Percentiles rank a stretch among this genome's conserved stretches.
These are phyloP conservation scores for Cordyceps tenuipes DNA, from an alignment of 2,329 filamentous ascomycete species.

Conservation along the genomic window DNA sequence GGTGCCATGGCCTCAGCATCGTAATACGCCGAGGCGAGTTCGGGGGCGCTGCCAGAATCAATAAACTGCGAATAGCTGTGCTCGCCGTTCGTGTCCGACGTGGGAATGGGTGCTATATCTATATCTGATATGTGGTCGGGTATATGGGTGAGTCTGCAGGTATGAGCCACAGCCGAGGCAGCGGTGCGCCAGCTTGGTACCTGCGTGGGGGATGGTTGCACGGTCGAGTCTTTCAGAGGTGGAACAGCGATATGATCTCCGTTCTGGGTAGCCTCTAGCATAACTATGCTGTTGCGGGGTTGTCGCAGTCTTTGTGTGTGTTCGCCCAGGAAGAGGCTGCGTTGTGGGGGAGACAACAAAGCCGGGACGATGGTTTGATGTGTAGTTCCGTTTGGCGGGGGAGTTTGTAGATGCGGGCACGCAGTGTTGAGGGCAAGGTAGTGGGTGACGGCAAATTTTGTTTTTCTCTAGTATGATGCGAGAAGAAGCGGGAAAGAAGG, in stretches of 20 bases:
- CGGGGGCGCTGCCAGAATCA: neutral
- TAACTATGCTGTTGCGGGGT: neutral
- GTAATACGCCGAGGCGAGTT: constrained; percentile 43
- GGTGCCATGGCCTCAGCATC: constrained; percentile 50
- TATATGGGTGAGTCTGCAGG: constrained; percentile 4
- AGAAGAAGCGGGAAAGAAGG: neutral
- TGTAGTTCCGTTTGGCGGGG: neutral
- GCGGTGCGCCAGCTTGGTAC: constrained; percentile 2
- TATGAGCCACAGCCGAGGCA: constrained; percentile 10
- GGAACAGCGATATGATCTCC: neutral
- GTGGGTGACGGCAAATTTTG: neutral
- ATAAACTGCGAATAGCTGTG: neutral
- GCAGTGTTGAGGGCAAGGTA: neutral
- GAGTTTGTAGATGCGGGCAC: neutral
- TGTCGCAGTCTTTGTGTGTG: neutral
- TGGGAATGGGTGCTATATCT: neutral
- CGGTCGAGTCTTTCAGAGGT: neutral
- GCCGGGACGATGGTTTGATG: neutral
- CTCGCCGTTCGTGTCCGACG: neutral
- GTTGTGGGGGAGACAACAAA: neutral
- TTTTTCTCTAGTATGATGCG: neutral
- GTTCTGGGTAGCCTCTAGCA: constrained; percentile 4
- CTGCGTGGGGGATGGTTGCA: no score
- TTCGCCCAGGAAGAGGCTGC: neutral
- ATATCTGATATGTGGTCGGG: neutral